These are phyloP conservation scores for Leptomonas seymouri DNA, from an alignment of 208 protist genomes.

Conservation along the genomic window DNA sequence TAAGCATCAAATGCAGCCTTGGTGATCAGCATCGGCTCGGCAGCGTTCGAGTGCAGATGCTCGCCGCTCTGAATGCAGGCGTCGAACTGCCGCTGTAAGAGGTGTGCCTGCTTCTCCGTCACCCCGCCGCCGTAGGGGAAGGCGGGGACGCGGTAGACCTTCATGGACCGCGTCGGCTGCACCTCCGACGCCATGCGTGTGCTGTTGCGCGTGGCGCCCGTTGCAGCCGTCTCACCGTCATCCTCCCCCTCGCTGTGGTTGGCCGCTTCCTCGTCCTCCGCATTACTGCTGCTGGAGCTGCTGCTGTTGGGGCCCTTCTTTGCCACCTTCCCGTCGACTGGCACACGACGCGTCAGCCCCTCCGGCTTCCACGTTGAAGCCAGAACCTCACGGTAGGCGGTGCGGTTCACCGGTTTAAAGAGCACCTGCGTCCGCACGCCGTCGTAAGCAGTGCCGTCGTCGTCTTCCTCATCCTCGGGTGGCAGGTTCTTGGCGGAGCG, in stretches of 20 bases:
- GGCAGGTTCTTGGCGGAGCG: not conserved
- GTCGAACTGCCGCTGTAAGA: constrained; percentile 58
- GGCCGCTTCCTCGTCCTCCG: constrained; percentile 33
- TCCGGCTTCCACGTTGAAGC: constrained; percentile 81
- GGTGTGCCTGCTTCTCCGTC: constrained; percentile 58
- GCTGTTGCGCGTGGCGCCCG: constrained; percentile 30
- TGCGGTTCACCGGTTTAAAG: constrained; percentile 74
- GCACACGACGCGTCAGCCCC: constrained; percentile 44
- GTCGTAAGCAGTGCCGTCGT: constrained; percentile 71
- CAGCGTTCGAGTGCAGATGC: constrained; percentile 32
- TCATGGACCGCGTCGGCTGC: constrained; percentile 16
- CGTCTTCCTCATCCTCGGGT: constrained; percentile 40
- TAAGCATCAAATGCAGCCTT: constrained; percentile 43
- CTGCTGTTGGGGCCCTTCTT: constrained; percentile 24
- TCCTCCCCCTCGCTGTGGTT: constrained; percentile 23
- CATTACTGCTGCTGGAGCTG: constrained; percentile 33
- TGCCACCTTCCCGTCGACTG: constrained; percentile 17
- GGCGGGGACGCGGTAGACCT: constrained; percentile 73
- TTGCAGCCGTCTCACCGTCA: constrained; percentile 27
- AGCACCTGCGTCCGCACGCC: constrained; percentile 77
- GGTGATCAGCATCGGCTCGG: constrained; percentile 45
- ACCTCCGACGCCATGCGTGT: not conserved
- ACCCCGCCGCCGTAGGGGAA: constrained; percentile 90
- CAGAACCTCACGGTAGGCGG: constrained; percentile 60
- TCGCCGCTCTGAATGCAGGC: constrained; percentile 44